These are phyloP conservation scores for Hamamelis virginiana DNA, from an alignment of 164 flowering plant genomes.

Conservation along the genomic window DNA sequence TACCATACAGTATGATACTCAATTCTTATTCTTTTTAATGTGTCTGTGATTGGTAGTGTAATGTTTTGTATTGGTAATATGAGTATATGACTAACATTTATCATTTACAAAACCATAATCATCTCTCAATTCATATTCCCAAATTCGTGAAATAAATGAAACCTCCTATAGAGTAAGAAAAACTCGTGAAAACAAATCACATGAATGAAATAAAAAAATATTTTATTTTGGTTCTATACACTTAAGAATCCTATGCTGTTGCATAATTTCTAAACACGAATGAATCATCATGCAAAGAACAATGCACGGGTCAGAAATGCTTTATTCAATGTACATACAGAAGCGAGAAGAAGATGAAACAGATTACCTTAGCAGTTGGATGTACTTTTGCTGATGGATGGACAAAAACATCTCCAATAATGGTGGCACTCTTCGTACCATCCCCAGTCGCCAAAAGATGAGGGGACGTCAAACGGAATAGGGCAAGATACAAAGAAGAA, in stretches of 20 bases:
- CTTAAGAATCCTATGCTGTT: background rate
- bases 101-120: background rate
- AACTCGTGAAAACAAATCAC: background rate
- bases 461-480: slow-evolving; percentile 65
- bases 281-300: background rate
- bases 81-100: background rate
- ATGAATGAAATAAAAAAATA: no score
- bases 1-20: no score
- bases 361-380: slow-evolving; percentile 84
- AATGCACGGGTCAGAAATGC: background rate
- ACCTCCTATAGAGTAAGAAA: background rate
- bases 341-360: slow-evolving; percentile 1
- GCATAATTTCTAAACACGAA: background rate
- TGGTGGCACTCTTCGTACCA: slow-evolving; percentile 68
- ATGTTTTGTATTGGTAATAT: background rate
- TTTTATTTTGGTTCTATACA: no score
- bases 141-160: background rate
- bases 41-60: no score
- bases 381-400: slow-evolving; percentile 99
- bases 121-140: background rate
- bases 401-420: slow-evolving; percentile 77
- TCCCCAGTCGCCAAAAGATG: slow-evolving; percentile 84
- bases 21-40: no score
- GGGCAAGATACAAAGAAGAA: slow-evolving; percentile 81
- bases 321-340: background rate